Conservation (phyloP, 176 grass and related monocot genomes). For the Carex parvula region DNA sequence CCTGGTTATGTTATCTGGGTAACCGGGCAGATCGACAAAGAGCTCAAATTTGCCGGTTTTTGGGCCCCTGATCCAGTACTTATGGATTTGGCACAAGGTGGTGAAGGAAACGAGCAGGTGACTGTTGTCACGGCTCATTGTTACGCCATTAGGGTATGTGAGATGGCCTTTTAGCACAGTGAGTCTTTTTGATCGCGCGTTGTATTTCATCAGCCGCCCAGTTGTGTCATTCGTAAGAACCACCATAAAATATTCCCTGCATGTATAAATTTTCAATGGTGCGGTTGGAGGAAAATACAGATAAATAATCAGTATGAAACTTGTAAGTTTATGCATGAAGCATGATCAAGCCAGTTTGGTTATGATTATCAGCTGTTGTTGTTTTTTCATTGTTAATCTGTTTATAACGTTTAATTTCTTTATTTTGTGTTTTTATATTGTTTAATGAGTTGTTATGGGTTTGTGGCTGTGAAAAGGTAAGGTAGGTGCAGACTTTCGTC, state of each 20-base stretch:
- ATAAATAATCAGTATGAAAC: not conserved
- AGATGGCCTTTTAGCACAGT: constrained; percentile 49
- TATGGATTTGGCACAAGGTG: constrained; percentile 43
- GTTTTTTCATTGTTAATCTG: not conserved
- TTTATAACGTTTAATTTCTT: not conserved
- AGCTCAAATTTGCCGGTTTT: constrained; percentile 33
- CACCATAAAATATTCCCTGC: constrained; percentile 53
- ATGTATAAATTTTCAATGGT: not conserved
- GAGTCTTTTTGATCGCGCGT: constrained; percentile 29
- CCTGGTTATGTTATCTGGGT: constrained; percentile 77
- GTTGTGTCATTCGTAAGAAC: constrained; percentile 49
- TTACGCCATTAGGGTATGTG: constrained; percentile 65
- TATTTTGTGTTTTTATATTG: not conserved
- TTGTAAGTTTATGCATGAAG: not conserved
- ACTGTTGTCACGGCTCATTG: constrained; percentile 48
- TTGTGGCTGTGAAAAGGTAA: not conserved
- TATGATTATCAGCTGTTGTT: not conserved
- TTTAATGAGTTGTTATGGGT: not conserved
- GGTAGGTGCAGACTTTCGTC: not conserved
- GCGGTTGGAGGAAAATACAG: not conserved
- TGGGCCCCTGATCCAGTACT: constrained; percentile 57
- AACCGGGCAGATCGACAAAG: constrained; percentile 65
- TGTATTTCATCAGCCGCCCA: constrained; percentile 62
- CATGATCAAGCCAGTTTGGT: not conserved
- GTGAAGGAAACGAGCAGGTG: constrained; percentile 65